Evolutionary conservation across 2,329 filamentous ascomycete species (phyloP).

Genomic region (Aspergillus novofumigatus): DNA sequence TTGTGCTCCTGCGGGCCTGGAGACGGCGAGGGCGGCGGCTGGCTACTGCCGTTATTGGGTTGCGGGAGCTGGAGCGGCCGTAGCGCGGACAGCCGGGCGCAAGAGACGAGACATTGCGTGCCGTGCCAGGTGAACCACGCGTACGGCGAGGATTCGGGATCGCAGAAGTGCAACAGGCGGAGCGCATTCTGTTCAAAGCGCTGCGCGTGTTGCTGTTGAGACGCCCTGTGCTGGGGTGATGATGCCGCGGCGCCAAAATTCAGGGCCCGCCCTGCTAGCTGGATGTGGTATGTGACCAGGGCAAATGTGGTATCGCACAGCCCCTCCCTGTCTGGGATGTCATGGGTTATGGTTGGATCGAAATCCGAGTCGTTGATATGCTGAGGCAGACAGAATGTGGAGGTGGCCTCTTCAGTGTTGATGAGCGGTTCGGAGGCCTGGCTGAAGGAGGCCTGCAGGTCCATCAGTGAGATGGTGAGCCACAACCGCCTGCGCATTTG

Average conservation of each 20-base stretch:
- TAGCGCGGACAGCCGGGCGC: constrained; percentile 14
- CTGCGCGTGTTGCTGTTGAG: background rate
- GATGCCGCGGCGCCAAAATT: constrained; percentile 5
- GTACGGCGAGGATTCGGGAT: constrained; percentile 24
- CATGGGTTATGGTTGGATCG: constrained; percentile 9
- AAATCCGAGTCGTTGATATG: constrained; percentile 27
- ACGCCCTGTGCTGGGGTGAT: background rate
- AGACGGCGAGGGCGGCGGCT: background rate
- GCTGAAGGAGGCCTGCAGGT: constrained; percentile 3
- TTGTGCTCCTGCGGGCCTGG: background rate
- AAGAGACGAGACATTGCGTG: constrained; percentile 19
- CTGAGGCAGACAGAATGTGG: constrained; percentile 4
- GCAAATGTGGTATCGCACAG: constrained; percentile 28
- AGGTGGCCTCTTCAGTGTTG: constrained; percentile 7
- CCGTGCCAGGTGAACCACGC: constrained; percentile 29
- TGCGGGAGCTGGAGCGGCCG: constrained; percentile 8
- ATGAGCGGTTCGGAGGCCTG: constrained; percentile 9
- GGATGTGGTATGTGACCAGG: constrained; percentile 22
- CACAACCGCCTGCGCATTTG: constrained; percentile 4
- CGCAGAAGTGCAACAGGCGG: constrained; percentile 22
- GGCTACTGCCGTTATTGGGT: background rate
- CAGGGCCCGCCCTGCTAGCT: constrained; percentile 16
- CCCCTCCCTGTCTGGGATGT: constrained; percentile 13
- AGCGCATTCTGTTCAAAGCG: constrained; percentile 16
- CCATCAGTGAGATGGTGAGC: constrained; percentile 6